Evolutionary conservation across 2,329 filamentous ascomycete species (phyloP).

Genomic region (Huntiella moniliformis): DNA sequence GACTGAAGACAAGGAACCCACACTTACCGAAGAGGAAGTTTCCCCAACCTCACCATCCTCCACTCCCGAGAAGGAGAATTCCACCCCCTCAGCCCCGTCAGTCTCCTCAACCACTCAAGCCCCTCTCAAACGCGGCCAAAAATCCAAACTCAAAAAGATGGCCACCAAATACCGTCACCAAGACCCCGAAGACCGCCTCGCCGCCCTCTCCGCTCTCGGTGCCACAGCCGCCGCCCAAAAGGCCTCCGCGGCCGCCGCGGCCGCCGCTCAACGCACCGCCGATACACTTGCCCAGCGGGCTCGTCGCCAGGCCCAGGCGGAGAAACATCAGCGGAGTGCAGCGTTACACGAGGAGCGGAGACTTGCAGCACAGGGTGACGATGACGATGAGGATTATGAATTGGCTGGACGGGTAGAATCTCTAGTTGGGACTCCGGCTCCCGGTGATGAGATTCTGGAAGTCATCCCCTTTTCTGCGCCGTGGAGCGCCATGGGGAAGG

Average conservation of each 20-base stretch:
- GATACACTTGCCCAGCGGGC: slow-evolving; percentile 46
- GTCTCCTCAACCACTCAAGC: slow-evolving; percentile 19
- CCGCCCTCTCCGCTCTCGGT: slow-evolving; percentile 76
- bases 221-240: slow-evolving; percentile 48
- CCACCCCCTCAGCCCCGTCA: neutral
- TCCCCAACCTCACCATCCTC: slow-evolving; percentile 8
- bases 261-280: slow-evolving; percentile 50
- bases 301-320: slow-evolving; percentile 62
- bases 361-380: slow-evolving; percentile 33
- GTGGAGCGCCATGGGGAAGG: slow-evolving; percentile 43
- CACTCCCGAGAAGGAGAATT: slow-evolving; percentile 15
- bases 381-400: slow-evolving; percentile 34
- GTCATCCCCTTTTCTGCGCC: slow-evolving; percentile 45
- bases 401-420: slow-evolving; percentile 36
- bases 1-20: neutral
- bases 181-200: slow-evolving; percentile 77
- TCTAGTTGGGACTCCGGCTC: slow-evolving; percentile 58
- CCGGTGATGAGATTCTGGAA: slow-evolving; percentile 67
- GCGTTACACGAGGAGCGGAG: slow-evolving; percentile 56
- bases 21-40: slow-evolving; percentile 2
- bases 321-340: slow-evolving; percentile 54
- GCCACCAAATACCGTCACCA: slow-evolving; percentile 82
- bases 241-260: slow-evolving; percentile 47
- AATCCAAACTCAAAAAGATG: slow-evolving; percentile 68
- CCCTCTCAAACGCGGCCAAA: slow-evolving; percentile 51